Percentiles rank a stretch among this genome's conserved stretches.
Evolutionary conservation across 2,329 filamentous ascomycete species (phyloP).

Genomic region (Xylaria polymorpha): DNA sequence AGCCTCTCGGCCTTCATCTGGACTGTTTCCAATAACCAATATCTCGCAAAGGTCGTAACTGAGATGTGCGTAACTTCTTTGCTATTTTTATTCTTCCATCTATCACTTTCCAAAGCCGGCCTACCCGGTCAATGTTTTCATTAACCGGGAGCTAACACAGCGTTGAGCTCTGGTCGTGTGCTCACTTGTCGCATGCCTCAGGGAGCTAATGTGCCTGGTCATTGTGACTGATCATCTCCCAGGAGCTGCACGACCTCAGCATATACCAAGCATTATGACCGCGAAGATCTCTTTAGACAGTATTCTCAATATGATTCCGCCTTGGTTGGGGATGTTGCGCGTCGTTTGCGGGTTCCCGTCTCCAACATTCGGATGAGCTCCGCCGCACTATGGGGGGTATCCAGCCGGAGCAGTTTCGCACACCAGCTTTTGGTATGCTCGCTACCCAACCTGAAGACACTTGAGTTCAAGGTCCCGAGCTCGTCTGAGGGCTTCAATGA

Average conservation of each 20-base stretch:
- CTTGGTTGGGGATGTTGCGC: slow-evolving; percentile 39
- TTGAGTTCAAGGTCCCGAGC: slow-evolving; percentile 36
- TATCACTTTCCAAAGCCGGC: neutral
- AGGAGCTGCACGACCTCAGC: slow-evolving; percentile 40
- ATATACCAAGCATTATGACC: slow-evolving; percentile 41
- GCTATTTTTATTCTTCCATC: neutral
- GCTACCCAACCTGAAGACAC: slow-evolving; percentile 37
- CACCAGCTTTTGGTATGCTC: slow-evolving; percentile 39
- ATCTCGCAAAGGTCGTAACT: slow-evolving; percentile 37
- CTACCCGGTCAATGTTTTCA: slow-evolving; percentile 4
- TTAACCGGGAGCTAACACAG: neutral
- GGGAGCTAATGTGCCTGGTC: neutral
- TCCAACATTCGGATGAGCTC: slow-evolving; percentile 40
- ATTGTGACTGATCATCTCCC: slow-evolving; percentile 30
- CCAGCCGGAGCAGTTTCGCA: slow-evolving; percentile 38
- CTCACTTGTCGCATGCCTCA: slow-evolving; percentile 14
- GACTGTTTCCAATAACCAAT: slow-evolving; percentile 35
- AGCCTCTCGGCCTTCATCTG: slow-evolving; percentile 40
- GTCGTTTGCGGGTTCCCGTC: slow-evolving; percentile 37
- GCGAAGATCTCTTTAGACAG: slow-evolving; percentile 39
- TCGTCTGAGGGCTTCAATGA: slow-evolving; percentile 40
- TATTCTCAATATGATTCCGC: slow-evolving; percentile 41
- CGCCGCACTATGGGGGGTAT: slow-evolving; percentile 37
- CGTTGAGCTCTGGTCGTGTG: slow-evolving; percentile 9
- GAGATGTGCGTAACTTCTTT: slow-evolving; percentile 35